Percentiles rank a stretch among this genome's conserved stretches.
Evolutionary conservation across 768 basidiomycete genomes (phyloP).

Genomic region (Asterophora parasitica): DNA sequence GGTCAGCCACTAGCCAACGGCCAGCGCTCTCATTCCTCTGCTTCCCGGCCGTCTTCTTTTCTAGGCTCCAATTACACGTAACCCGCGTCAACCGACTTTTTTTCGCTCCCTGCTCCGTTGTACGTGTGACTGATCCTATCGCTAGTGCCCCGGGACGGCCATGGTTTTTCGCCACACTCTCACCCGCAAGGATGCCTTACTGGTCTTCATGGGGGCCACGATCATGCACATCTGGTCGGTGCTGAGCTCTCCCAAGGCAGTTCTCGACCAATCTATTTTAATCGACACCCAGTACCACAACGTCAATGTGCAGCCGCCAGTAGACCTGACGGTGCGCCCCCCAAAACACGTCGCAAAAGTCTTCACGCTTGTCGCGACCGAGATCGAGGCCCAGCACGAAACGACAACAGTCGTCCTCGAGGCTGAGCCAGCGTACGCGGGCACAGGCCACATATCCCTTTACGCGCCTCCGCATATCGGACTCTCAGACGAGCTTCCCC

Average conservation of each 20-base stretch:
- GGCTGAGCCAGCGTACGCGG: background rate
- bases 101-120: no score
- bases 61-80: no score
- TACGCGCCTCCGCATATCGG: conserved; percentile 6
- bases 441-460: background rate
- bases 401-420: background rate
- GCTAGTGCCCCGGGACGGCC: background rate
- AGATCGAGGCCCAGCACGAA: background rate
- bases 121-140: no score
- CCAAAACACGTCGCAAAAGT: background rate
- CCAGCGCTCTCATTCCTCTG: no score
- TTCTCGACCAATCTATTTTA: conserved; percentile 24
- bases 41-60: no score
- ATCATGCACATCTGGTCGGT: conserved; percentile 50
- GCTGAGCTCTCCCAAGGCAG: conserved; percentile 25
- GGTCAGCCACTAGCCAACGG: no score
- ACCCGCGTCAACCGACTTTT: no score
- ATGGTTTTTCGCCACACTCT: conserved; percentile 35
- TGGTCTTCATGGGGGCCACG: conserved; percentile 54
- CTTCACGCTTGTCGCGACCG: background rate
- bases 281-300: conserved; percentile 21
- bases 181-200: conserved; percentile 53
- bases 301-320: background rate
- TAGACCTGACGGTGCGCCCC: background rate
- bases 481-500: conserved; percentile 32